These are phyloP conservation scores for Fusarium sterilihyphosum DNA, from an alignment of 2,329 filamentous ascomycete species.

Conservation along the genomic window DNA sequence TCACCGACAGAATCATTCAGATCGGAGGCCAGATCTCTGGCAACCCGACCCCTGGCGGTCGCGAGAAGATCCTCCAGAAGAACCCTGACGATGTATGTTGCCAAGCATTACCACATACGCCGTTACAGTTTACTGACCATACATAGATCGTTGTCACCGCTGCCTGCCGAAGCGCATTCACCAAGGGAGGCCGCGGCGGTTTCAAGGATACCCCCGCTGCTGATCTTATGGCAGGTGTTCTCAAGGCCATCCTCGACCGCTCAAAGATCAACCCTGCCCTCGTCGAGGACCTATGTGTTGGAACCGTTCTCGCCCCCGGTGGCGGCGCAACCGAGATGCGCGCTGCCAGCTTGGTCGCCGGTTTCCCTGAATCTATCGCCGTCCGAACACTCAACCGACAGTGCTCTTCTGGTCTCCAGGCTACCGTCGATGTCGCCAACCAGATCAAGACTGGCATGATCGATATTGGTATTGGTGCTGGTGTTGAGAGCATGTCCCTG, in stretches of 20 bases:
- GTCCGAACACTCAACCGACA: slow-evolving; percentile 92
- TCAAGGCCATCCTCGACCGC: slow-evolving; percentile 82
- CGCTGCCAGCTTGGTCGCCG: slow-evolving; percentile 87
- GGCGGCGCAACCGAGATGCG: slow-evolving; percentile 98
- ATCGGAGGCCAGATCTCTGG: slow-evolving; percentile 71
- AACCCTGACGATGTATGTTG: slow-evolving; percentile 70
- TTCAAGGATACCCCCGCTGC: slow-evolving; percentile 94
- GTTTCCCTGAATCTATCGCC: slow-evolving; percentile 86
- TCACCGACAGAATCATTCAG: slow-evolving; percentile 66
- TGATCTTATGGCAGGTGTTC: slow-evolving; percentile 85
- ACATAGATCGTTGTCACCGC: slow-evolving; percentile 87
- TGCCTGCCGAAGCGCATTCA: slow-evolving; percentile 90
- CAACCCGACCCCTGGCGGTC: slow-evolving; percentile 63
- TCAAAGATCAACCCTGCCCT: slow-evolving; percentile 88
- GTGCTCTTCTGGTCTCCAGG: slow-evolving; percentile 92
- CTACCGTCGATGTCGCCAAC: slow-evolving; percentile 93
- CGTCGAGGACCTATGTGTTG: slow-evolving; percentile 93
- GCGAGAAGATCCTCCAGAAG: slow-evolving; percentile 71
- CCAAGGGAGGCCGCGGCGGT: slow-evolving; percentile 89
- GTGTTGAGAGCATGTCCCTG: slow-evolving; percentile 94
- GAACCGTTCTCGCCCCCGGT: slow-evolving; percentile 89
- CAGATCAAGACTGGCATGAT: slow-evolving; percentile 93
- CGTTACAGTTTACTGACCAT: not conserved
- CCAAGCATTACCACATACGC: not conserved
- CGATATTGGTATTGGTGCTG: slow-evolving; percentile 91